These are phyloP conservation scores for Tritrichomonas foetus DNA, from an alignment of 208 protist species.

Conservation along the genomic window DNA sequence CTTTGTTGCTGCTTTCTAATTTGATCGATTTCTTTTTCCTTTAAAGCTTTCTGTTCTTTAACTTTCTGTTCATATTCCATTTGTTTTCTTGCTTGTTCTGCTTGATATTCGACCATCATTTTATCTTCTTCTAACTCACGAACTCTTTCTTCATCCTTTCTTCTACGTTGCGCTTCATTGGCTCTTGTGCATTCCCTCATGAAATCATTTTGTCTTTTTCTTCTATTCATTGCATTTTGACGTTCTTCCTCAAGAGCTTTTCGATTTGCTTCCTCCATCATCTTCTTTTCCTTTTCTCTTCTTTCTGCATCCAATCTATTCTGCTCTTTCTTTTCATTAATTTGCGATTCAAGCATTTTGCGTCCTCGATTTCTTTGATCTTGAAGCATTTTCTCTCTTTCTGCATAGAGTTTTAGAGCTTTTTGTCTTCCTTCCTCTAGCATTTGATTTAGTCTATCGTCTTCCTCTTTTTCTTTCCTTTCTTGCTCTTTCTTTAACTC, in stretches of 20 bases:
- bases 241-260: background rate
- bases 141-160: background rate
- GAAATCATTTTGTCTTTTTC: background rate
- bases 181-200: background rate
- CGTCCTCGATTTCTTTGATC: background rate
- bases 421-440: background rate
- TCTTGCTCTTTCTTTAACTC: background rate
- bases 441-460: background rate
- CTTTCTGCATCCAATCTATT: background rate
- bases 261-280: background rate
- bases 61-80: conserved; percentile 1
- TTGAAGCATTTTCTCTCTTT: background rate
- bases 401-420: background rate
- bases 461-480: background rate
- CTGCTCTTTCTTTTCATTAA: background rate
- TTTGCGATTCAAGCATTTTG: background rate
- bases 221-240: background rate
- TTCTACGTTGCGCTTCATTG: background rate
- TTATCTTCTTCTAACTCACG: background rate
- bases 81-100: background rate
- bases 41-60: background rate
- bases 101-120: background rate
- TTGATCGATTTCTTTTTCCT: background rate
- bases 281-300: background rate
- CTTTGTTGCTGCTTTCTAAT: conserved; percentile 25